Evolutionary conservation across 116 monocot genomes (phyloP).

Genomic region (Zostera marina): DNA sequence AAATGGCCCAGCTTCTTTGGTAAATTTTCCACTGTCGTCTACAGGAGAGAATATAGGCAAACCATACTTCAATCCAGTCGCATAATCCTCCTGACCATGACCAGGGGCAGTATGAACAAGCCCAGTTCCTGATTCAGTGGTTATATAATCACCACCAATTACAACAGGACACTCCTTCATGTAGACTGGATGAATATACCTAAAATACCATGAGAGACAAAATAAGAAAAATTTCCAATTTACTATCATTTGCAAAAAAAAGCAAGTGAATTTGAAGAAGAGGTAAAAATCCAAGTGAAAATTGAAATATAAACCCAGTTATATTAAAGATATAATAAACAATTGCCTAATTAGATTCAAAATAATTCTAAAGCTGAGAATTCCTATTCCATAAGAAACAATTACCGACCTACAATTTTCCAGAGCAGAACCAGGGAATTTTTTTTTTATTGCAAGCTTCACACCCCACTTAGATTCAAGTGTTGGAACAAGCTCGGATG

Average conservation of each 20-base stretch:
- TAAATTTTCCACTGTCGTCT: slow-evolving; percentile 86
- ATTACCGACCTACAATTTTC: slow-evolving; percentile 66
- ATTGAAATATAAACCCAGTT: background rate
- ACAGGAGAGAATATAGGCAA: slow-evolving; percentile 90
- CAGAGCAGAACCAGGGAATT: slow-evolving; percentile 61
- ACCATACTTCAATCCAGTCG: slow-evolving; percentile 89
- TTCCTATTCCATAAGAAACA: background rate
- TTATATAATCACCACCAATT: slow-evolving; percentile 90
- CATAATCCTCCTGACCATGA: slow-evolving; percentile 96
- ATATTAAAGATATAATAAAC: background rate
- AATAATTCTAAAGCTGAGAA: too few relatives aligned
- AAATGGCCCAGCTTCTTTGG: slow-evolving; percentile 74
- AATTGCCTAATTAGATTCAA: too few relatives aligned
- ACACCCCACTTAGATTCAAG: slow-evolving; percentile 79
- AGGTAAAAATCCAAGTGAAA: background rate
- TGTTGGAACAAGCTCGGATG: slow-evolving; percentile 61
- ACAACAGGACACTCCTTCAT: slow-evolving; percentile 81
- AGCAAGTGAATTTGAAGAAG: background rate
- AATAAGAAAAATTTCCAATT: too few relatives aligned
- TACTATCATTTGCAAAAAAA: background rate
- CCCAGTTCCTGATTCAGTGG: slow-evolving; percentile 92
- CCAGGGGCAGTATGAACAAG: slow-evolving; percentile 99
- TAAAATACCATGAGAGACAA: slow-evolving; percentile 10
- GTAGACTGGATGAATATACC: slow-evolving; percentile 82
- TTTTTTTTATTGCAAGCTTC: slow-evolving; percentile 54